phyloP scores from a whole-genome alignment of 23 red algal species.

The Gracilaria caudata region DNA sequence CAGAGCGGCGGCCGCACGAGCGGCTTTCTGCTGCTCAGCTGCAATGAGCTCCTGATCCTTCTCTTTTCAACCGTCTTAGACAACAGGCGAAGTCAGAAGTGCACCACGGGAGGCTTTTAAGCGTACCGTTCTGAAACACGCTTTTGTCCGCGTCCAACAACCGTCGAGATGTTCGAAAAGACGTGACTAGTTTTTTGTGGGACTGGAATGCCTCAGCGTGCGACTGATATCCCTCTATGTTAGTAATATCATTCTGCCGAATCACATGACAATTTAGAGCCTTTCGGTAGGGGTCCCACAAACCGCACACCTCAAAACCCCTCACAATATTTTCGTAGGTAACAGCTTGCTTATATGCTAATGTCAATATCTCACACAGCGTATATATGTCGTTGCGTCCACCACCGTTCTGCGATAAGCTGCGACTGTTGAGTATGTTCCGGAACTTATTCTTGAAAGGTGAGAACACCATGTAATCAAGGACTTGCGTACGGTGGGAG shows the following conservation, averaged over 20 bases:
- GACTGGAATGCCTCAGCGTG: neutral
- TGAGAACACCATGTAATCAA: conserved; percentile 37
- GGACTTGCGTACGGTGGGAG: conserved; percentile 16
- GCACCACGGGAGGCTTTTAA: neutral
- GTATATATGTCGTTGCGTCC: conserved; percentile 19
- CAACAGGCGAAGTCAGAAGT: neutral
- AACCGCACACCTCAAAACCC: conserved; percentile 6
- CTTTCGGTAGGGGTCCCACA: neutral
- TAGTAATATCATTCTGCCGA: neutral
- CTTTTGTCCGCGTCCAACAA: neutral
- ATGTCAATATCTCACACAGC: conserved; percentile 5
- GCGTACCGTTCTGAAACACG: neutral
- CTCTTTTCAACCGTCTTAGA: neutral
- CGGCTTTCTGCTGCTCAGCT: neutral
- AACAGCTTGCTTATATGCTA: conserved; percentile 1
- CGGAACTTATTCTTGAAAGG: conserved; percentile 17
- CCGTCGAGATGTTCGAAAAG: neutral
- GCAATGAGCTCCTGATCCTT: neutral
- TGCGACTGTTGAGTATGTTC: conserved; percentile 7
- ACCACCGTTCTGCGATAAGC: neutral
- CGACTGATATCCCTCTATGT: neutral
- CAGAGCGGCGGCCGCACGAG: neutral
- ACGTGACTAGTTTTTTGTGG: neutral
- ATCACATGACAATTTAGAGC: neutral
- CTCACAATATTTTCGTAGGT: conserved; percentile 21